Evolutionary conservation across 257 asterid species (phyloP).

Genomic region (Petrea volubilis): DNA sequence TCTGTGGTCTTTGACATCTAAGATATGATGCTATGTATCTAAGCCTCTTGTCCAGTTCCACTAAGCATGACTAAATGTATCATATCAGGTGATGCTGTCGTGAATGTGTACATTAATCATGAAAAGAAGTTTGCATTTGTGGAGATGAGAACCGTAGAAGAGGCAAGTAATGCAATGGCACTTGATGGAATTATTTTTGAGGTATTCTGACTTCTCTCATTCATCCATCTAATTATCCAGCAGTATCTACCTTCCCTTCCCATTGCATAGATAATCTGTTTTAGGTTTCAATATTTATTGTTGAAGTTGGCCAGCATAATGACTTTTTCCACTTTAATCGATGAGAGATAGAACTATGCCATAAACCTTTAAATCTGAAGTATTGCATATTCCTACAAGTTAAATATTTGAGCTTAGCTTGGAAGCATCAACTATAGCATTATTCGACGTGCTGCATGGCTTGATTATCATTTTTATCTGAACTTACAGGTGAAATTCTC

Average conservation of each 20-base stretch:
- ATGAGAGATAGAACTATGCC: neutral
- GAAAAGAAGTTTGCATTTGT: conserved; percentile 83
- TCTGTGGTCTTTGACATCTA: conserved; percentile 28
- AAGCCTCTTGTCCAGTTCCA: conserved; percentile 17
- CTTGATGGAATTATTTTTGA: conserved; percentile 75
- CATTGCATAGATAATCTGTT: conserved; percentile 15
- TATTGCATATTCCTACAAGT: conserved; percentile 1
- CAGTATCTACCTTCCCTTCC: neutral
- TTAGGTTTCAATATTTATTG: neutral
- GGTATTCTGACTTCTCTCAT: conserved; percentile 35
- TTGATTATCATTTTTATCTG: conserved; percentile 2
- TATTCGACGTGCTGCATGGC: conserved; percentile 1
- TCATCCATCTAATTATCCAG: conserved; percentile 10
- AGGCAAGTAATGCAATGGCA: conserved; percentile 83
- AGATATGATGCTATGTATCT: neutral
- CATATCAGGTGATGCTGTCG: conserved; percentile 58
- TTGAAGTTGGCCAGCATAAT: neutral
- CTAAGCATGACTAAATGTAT: conserved; percentile 14
- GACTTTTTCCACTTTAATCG: neutral
- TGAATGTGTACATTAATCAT: conserved; percentile 66
- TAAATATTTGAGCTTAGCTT: conserved; percentile 12
- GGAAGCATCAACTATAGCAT: neutral
- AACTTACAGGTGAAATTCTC: conserved; percentile 7
- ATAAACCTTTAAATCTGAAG: conserved; percentile 2
- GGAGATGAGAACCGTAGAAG: conserved; percentile 84